Base-by-base conservation (phyloP, 352 stramenopile genomes). In the Phytophthora boehmeriae region DNA sequence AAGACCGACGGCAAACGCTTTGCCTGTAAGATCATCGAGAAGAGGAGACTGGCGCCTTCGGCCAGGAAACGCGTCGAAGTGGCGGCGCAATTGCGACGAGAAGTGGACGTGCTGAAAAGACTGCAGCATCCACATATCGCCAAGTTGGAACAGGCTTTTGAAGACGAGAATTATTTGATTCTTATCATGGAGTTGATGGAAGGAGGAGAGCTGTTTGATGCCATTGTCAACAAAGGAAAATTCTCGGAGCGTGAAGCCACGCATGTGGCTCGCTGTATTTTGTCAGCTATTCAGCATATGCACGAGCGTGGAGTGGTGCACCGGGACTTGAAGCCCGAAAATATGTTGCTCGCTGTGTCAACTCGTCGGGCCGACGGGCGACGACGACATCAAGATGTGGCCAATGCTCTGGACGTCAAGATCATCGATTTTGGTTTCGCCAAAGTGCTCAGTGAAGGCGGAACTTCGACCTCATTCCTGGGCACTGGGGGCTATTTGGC, bases 341-440 rank as follows among this genome's bases (percentile, higher is more conserved):
- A 92, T 62, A 78, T 92, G 65, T 57, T 92, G 30, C 69, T 94
- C 10, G 59, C 80, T 2, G 59, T 76, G 46, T 66, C 54, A 8
- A 59, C 54, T 13, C 56, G 66, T 45, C 59, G 25, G 6, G 25
- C 6, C 25, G 25, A 30, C 25, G 25, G 25, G 3, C 25, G 53
- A n/a, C 46, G 53, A 50, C 47, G 57, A 34, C 43, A 41, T 22
- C 39, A 66, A 6, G 51, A 61, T 22, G 51, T 36, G 23, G 44
- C 44, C 28, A 41, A 8, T 17, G 30, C 54, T 5, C 34, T 92
- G 50, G 54, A 76, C 1, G 74, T 99, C 13, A 99, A 99, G 78
- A 98, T 99, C 54, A 99, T 99, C 67, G 97, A 99, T 78, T 99
- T 99, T 88, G 97, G 97, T 6, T 90, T 99, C 39, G 90, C 90